Base-by-base conservation (phyloP, 495 filamentous ascomycete species). In the Gamarada debralockiae region DNA sequence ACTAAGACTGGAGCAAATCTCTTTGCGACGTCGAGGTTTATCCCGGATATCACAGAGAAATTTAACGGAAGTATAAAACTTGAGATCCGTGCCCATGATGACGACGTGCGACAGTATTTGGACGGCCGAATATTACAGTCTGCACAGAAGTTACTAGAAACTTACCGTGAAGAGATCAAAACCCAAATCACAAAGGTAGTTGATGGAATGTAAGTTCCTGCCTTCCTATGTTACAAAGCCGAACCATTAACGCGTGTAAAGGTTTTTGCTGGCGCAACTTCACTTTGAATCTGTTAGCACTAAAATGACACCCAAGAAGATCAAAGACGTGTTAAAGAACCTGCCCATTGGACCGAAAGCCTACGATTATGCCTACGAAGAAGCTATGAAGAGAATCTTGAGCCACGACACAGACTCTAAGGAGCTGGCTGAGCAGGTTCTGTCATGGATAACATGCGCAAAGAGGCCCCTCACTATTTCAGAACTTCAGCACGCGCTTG, bases 401-500 rank as follows among this genome's bases (percentile, higher is more conserved):
- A 54, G 56, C 41, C 69, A 71, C 29, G 44, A 53, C 2, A 14
- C 47, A 23, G 59, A 55, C 10, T 55, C 59, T 25, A 58, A 60
- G 37, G 7, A 39, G 21, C 51, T 54, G 17, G 51, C 51, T 18
- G 23, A 23, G 27, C 20, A 13, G 22, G 5, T 18, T 37, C 7
- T 48, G 27, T 27, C 5, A n/a, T n/a, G n/a, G n/a, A n/a, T n/a
- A n/a, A n/a, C n/a, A n/a, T n/a, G n/a, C n/a, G n/a, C n/a, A n/a
- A 47, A 47, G 20, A 34, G 61, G 14, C 63, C 63, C 14, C 48
- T 66, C 5, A 53, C 53, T 24, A 38, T 55, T 1, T 47, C 50
- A 18, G 68, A 69, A 52, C 65, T 73, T n/a, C 52, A 61, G 38
- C 62, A 69, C 37, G 71, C 71, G 3, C 52, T 74, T 22, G 65